Conservation (phyloP, 495 filamentous ascomycete genomes). For the Xylaria curta region DNA sequence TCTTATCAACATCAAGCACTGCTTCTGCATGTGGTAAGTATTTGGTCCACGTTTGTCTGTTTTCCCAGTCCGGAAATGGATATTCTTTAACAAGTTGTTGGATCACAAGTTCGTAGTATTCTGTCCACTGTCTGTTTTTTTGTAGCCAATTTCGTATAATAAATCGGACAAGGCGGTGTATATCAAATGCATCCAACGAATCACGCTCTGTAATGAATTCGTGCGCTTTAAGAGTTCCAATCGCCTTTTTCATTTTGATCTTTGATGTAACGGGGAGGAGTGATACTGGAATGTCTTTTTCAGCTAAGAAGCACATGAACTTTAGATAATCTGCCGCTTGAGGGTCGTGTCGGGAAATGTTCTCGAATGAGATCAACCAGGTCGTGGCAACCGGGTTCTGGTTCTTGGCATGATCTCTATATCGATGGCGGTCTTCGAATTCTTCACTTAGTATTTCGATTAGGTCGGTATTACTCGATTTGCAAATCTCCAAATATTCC, state of each 20-base stretch:
- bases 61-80: constrained; percentile 42
- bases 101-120: constrained; percentile 41
- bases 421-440: constrained; percentile 34
- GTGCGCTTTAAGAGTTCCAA: constrained; percentile 50
- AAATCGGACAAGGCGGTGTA: constrained; percentile 54
- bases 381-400: constrained; percentile 44
- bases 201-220: constrained; percentile 46
- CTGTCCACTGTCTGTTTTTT: constrained; percentile 30
- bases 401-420: constrained; percentile 29
- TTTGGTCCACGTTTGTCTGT: constrained; percentile 40
- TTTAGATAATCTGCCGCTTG: constrained; percentile 50
- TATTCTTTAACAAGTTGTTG: constrained; percentile 39
- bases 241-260: constrained; percentile 35
- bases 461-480: constrained; percentile 29
- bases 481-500: constrained; percentile 41
- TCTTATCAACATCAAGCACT: constrained; percentile 30
- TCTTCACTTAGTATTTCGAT: constrained; percentile 37
- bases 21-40: constrained; percentile 50
- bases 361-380: constrained; percentile 47
- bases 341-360: constrained; percentile 44
- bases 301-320: constrained; percentile 48
- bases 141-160: constrained; percentile 53
- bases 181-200: constrained; percentile 38
- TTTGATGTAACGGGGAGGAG: constrained; percentile 32
- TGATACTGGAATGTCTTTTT: constrained; percentile 47